Evolutionary conservation across 2,329 filamentous ascomycete species (phyloP).

Genomic region (Phaeosphaeria sp.): DNA sequence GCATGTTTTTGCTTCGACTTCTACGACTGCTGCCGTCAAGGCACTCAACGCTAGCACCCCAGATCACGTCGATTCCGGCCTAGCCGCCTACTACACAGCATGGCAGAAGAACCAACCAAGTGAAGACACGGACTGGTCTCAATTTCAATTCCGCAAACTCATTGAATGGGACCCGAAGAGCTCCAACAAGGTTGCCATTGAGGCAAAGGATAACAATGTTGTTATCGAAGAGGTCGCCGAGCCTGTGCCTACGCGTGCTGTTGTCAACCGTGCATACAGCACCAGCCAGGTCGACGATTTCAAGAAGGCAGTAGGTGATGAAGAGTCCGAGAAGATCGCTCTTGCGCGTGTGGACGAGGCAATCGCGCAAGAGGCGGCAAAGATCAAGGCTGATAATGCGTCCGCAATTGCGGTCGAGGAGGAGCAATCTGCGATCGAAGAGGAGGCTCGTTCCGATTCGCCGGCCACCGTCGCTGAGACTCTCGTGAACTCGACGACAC

Average conservation of each 20-base stretch:
- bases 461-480: slow-evolving; percentile 39
- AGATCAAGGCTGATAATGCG: slow-evolving; percentile 59
- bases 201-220: slow-evolving; percentile 44
- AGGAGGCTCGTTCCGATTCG: slow-evolving; percentile 40
- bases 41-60: slow-evolving; percentile 33
- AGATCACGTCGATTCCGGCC: slow-evolving; percentile 56
- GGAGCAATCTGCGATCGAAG: slow-evolving; percentile 37
- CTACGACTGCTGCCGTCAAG: slow-evolving; percentile 47
- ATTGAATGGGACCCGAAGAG: slow-evolving; percentile 81
- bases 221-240: slow-evolving; percentile 40
- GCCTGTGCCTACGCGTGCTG: slow-evolving; percentile 34
- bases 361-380: slow-evolving; percentile 78
- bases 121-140: slow-evolving; percentile 84
- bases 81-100: slow-evolving; percentile 92
- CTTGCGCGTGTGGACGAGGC: slow-evolving; percentile 86
- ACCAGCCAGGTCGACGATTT: slow-evolving; percentile 66
- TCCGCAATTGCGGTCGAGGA: slow-evolving; percentile 43
- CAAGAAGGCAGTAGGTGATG: slow-evolving; percentile 59
- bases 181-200: slow-evolving; percentile 46
- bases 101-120: slow-evolving; percentile 79
- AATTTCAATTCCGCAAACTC: slow-evolving; percentile 86
- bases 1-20: slow-evolving; percentile 70
- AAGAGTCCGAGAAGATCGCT: slow-evolving; percentile 59
- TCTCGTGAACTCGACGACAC: slow-evolving; percentile 31
- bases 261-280: slow-evolving; percentile 58